Base-by-base conservation (phyloP, 768 basidiomycete genomes). In the Boletales sp. region DNA sequence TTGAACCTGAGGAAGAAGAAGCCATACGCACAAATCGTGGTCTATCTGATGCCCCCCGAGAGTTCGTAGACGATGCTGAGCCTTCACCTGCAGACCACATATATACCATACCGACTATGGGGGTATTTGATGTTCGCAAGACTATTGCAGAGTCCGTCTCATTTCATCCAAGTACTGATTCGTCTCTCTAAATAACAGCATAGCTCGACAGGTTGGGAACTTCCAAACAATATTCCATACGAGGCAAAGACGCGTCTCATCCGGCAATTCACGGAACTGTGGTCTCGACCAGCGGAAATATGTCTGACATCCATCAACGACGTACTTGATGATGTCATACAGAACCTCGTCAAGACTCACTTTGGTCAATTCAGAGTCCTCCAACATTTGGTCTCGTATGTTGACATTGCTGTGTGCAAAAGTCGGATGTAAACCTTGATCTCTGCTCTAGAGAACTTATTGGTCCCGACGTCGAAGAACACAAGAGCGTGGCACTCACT, bases 301-400 rank as follows among this genome's bases (percentile, higher is more conserved):
- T 76, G 76, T 50, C 65, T 75, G 61, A 54, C 60, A 1, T 51
- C 47, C 11, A 62, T 76, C 5, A 57, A 61, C 14, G 57, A 65
- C 11, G 61, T 70, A 2, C 59, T 75, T 5, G 57, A 61, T 15
- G 54, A 67, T 32, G 43, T 68, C 12, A 51, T 74, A 5, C 50
- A 64, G 12, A n/a, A 46, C 1, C 61, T 68, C 12, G 53, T 74
- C 27, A 49, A 62, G 7, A 47, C 52, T 2, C 68, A 71, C 43
- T 82, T 80, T 50, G 69, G 69, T 3, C 67, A 69, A 5, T 80
- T 77, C 48, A 63, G 50, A 14, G 34, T 57, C 11, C 68, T 80
- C 0, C 59, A 69, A 40, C 49, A 52, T 5, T 50, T 66, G 45
- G 53, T 79, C 18, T 64, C 57, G 78, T 78, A 51, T 10, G 68